Percentiles rank a stretch among this genome's conserved stretches.
These are phyloP conservation scores for Hyphopichia fennica DNA, from an alignment of 1,139 yeast species.

Conservation along the genomic window DNA sequence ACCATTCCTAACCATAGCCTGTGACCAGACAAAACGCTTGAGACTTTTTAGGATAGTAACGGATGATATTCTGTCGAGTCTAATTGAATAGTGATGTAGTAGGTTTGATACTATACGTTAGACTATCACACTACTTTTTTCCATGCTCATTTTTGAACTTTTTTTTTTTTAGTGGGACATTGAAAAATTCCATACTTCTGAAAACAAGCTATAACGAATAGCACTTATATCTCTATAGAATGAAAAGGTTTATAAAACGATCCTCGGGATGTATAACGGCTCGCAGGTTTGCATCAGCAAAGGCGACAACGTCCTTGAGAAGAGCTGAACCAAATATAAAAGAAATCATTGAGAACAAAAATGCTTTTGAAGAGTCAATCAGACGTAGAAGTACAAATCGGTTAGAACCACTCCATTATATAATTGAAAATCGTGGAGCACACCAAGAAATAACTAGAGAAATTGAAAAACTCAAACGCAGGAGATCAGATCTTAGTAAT, in stretches of 20 bases:
- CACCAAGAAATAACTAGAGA: conserved; percentile 10
- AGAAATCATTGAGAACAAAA: conserved; percentile 38
- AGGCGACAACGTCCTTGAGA: conserved; percentile 23
- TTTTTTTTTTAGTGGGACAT: too few species aligned
- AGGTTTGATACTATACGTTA: too few species aligned
- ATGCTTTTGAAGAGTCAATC: conserved; percentile 46
- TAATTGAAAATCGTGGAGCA: conserved; percentile 34
- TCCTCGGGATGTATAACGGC: neutral
- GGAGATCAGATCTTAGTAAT: neutral
- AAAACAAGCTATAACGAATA: too few species aligned
- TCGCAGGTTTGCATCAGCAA: conserved; percentile 3
- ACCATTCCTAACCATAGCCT: too few species aligned
- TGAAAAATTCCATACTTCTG: too few species aligned
- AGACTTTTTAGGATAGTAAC: too few species aligned
- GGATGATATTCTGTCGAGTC: too few species aligned
- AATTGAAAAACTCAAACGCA: neutral
- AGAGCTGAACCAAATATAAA: conserved; percentile 53
- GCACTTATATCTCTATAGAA: neutral
- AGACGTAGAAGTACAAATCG: conserved; percentile 14
- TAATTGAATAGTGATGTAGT: too few species aligned
- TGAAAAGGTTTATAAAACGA: neutral
- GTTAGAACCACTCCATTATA: neutral
- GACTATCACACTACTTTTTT: too few species aligned
- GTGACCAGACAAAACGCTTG: too few species aligned
- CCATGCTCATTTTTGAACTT: too few species aligned